These are phyloP conservation scores for Erysimum cheiranthoides DNA, from an alignment of 345 rosid species.

Conservation along the genomic window DNA sequence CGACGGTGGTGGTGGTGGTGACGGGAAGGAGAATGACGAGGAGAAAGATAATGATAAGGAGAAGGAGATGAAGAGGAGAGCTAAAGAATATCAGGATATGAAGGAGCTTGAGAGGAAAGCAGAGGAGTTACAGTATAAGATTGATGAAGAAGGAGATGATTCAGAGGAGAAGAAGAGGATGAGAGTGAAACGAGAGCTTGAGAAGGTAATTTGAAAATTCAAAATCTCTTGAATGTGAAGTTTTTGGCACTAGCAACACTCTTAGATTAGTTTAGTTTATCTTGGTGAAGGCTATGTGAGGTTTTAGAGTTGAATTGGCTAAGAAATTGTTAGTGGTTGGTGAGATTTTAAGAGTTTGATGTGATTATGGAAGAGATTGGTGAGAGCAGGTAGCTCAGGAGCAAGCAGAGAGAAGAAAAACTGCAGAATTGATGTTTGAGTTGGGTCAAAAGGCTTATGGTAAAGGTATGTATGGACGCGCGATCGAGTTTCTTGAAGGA, in stretches of 20 bases:
- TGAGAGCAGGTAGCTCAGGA: constrained; percentile 85
- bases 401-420: constrained; percentile 89
- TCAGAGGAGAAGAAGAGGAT: constrained; percentile 83
- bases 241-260: neutral
- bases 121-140: constrained; percentile 76
- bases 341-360: constrained; percentile 7
- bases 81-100: constrained; percentile 83
- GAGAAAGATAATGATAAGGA: constrained; percentile 61
- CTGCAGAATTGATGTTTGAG: constrained; percentile 92
- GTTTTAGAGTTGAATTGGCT: neutral
- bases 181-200: constrained; percentile 86
- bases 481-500: constrained; percentile 92
- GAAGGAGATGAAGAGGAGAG: constrained; percentile 78
- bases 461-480: constrained; percentile 86
- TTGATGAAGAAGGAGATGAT: constrained; percentile 64
- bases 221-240: neutral
- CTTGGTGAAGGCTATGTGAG: neutral
- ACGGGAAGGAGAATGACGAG: constrained; percentile 56
- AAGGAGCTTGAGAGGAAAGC: constrained; percentile 86
- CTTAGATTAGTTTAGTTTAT: constrained; percentile 8
- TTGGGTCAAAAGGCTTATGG: constrained; percentile 95
- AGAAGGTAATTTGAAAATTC: constrained; percentile 56
- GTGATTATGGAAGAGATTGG: constrained; percentile 25
- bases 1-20: constrained; percentile 50
- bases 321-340: neutral